phyloP scores from a whole-genome alignment of 768 basidiomycete genomes.

The Lactarius evosmus region DNA sequence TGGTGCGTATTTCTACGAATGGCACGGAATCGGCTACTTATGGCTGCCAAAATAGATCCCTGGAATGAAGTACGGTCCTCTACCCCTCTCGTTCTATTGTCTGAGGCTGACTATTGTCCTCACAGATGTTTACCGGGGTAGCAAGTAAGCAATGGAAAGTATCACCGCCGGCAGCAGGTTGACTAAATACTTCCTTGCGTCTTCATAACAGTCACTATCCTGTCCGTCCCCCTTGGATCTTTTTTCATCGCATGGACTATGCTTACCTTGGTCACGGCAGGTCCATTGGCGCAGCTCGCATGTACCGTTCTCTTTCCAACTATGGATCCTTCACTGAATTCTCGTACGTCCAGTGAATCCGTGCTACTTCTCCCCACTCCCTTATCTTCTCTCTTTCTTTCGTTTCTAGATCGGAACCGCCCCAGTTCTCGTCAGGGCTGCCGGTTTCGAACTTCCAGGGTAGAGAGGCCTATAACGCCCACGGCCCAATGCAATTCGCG shows the following conservation, averaged over 20 bases:
- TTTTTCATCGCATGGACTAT: neutral
- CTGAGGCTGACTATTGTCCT: neutral
- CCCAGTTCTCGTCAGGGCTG: neutral
- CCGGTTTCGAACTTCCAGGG: neutral
- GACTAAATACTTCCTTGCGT: neutral
- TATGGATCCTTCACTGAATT: constrained; percentile 17
- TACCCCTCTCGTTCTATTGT: neutral
- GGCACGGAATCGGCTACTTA: neutral
- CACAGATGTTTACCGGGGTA: constrained; percentile 5
- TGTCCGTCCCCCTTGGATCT: neutral
- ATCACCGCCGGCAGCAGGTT: neutral
- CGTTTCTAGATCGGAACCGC: neutral
- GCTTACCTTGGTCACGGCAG: neutral
- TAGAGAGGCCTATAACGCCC: neutral
- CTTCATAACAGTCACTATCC: neutral
- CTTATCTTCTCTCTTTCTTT: neutral
- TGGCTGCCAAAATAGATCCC: neutral
- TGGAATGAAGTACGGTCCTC: constrained; percentile 10
- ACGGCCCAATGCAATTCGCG: neutral
- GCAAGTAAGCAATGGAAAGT: constrained; percentile 3
- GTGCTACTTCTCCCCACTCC: neutral
- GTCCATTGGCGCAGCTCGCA: constrained; percentile 15
- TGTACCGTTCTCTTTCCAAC: constrained; percentile 14
- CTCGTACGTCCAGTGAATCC: constrained; percentile 8
- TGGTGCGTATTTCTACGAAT: neutral